These are phyloP conservation scores for Hippophae rhamnoides DNA, from an alignment of 306 rosid genomes.

Conservation along the genomic window DNA sequence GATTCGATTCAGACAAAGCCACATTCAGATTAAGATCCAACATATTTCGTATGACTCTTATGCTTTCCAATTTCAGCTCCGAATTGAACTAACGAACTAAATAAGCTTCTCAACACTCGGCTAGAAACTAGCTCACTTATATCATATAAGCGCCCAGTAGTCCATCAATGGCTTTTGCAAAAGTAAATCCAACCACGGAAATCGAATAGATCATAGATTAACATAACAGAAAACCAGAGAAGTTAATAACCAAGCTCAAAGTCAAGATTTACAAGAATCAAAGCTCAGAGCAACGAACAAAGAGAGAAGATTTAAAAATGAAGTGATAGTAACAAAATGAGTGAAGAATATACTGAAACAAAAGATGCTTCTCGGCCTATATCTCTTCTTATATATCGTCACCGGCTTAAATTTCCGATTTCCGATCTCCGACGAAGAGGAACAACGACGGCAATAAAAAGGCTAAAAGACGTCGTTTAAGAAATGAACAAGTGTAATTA, in stretches of 20 bases:
- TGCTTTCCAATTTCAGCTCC: conserved; percentile 16
- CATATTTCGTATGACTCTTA: conserved; percentile 31
- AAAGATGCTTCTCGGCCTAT: conserved; percentile 5
- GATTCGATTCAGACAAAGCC: conserved; percentile 44
- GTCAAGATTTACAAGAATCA: not conserved
- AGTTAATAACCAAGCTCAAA: not conserved
- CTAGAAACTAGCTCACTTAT: not conserved
- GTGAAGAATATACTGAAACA: not conserved
- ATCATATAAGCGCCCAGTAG: conserved; percentile 16
- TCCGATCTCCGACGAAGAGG: conserved; percentile 21
- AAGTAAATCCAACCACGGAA: too few species aligned
- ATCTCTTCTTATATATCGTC: not conserved
- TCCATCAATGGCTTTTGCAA: too few species aligned
- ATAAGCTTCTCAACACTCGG: too few species aligned
- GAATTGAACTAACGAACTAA: not conserved
- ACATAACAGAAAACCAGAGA: too few species aligned
- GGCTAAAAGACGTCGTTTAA: not conserved
- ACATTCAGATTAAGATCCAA: conserved; percentile 82
- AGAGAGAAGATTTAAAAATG: not conserved
- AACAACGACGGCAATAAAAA: conserved; percentile 10
- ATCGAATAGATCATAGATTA: too few species aligned
- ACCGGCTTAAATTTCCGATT: conserved; percentile 3
- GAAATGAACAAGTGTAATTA: not conserved
- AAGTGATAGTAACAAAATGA: conserved; percentile 6
- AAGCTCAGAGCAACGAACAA: not conserved